phyloP scores from a whole-genome alignment of 1,284 basidiomycete genomes.

The Trichosporon sp. region DNA sequence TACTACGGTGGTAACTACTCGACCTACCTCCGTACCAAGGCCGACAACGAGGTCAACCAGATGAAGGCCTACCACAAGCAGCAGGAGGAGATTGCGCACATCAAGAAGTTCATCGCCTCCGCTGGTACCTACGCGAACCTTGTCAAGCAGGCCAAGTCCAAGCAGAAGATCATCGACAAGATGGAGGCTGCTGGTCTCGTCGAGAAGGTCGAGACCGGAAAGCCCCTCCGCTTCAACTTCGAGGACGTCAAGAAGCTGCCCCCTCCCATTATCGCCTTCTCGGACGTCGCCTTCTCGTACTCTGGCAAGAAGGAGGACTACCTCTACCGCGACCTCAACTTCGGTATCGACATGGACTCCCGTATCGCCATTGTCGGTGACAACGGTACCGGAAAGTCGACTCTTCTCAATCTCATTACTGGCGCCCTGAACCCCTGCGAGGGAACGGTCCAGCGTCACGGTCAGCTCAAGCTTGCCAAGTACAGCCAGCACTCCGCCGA shows the following conservation, averaged over 20 bases:
- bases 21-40: slow-evolving; percentile 90
- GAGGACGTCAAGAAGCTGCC: slow-evolving; percentile 91
- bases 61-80: slow-evolving; percentile 98
- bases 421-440: slow-evolving; percentile 71
- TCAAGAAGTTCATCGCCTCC: slow-evolving; percentile 94
- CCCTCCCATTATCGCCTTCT: slow-evolving; percentile 95
- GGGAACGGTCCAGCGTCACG: slow-evolving; percentile 83
- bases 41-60: slow-evolving; percentile 97
- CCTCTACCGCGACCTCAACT: slow-evolving; percentile 79
- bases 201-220: slow-evolving; percentile 74
- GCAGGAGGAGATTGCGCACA: slow-evolving; percentile 96
- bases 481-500: slow-evolving; percentile 99
- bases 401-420: slow-evolving; percentile 91
- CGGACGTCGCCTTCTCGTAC: slow-evolving; percentile 90
- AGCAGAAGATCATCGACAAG: slow-evolving; percentile 99
- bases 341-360: slow-evolving; percentile 75
- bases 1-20: slow-evolving; percentile 98
- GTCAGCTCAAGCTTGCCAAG: slow-evolving; percentile 86
- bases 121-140: slow-evolving; percentile 99
- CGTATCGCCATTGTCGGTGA: slow-evolving; percentile 90
- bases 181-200: slow-evolving; percentile 99
- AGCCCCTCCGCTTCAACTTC: slow-evolving; percentile 85
- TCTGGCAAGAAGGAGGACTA: slow-evolving; percentile 81
- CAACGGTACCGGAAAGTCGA: slow-evolving; percentile 98
- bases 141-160: slow-evolving; percentile 97